Evolutionary conservation across 352 stramenopile genomes (phyloP).

Genomic region (Phytophthora palmivora): DNA sequence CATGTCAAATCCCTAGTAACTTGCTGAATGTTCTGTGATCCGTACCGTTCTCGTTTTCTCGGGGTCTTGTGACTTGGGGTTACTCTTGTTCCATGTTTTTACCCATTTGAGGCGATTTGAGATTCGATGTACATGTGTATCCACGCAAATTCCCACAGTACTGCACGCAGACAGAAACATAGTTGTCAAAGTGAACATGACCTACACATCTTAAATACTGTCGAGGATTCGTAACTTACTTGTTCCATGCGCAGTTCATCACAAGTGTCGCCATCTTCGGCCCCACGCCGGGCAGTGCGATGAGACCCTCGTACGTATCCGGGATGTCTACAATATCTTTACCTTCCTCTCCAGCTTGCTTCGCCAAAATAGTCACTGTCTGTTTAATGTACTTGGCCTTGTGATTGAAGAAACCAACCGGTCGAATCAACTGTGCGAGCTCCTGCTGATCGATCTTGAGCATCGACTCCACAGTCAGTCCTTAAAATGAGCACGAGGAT

Average conservation of each 20-base stretch:
- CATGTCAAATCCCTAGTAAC: constrained; percentile 7
- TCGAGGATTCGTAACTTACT: constrained; percentile 43
- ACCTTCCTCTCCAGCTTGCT: constrained; percentile 35
- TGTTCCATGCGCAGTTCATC: constrained; percentile 92
- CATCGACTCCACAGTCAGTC: constrained; percentile 91
- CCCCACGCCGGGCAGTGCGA: constrained; percentile 93
- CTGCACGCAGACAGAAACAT: constrained; percentile 29
- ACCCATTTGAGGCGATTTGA: constrained; percentile 96
- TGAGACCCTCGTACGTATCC: constrained; percentile 87
- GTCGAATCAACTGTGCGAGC: constrained; percentile 90
- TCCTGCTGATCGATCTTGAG: constrained; percentile 79
- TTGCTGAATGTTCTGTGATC: neutral
- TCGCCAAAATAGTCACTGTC: constrained; percentile 56
- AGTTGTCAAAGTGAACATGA: too few relatives aligned
- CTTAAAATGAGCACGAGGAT: constrained; percentile 29
- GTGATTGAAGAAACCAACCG: constrained; percentile 96
- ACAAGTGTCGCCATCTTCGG: constrained; percentile 98
- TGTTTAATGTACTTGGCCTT: constrained; percentile 97
- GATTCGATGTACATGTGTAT: constrained; percentile 98
- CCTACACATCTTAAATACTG: too few relatives aligned
- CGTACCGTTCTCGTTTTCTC: constrained; percentile 91
- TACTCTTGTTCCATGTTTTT: constrained; percentile 86
- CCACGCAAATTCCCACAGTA: constrained; percentile 94
- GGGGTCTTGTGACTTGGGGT: constrained; percentile 81
- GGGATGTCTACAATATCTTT: constrained; percentile 89